Evolutionary conservation across 805 yeast species (phyloP), one percentile per base, ranked within the genome.

Genomic region (Lachancea mirantina): DNA sequence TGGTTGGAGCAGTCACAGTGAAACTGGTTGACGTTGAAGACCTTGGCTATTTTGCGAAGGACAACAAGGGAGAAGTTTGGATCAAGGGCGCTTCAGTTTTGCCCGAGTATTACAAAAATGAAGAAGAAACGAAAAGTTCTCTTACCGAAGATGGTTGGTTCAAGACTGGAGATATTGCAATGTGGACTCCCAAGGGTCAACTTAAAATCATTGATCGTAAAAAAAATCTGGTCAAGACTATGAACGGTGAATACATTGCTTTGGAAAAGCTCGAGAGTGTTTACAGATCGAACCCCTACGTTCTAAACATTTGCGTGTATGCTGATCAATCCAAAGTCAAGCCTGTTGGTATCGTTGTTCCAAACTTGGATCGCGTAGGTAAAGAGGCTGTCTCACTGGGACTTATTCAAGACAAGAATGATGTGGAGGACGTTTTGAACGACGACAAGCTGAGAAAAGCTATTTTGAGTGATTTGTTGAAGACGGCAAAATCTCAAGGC

Each of bases 241-340:
- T 74, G 51, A 89, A 92, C 58, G 98, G 98, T 64, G 98, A 92
- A 67, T 92, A 92, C 62, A 84, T 92, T 59, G 98, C 98, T 4
- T 71, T 92, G 51, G 98, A 92, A 64, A 88, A 88, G 63, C 67
- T 92, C 45, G 98, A 92, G 65, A 72, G 95, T 8, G 69, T 83
- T 30, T 92, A 92, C 68, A 76, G 96, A 63, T 80, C 96, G 19
- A 81, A 81, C 60, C 63, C 74, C 26, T 67, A 69, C 43, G 92
- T 89, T 22, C 62, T 67, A 34, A 89, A 92, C 65, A 67, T 89
- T 42, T 88, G 96, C 64, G 88, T 87, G 42, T 89, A 88, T 57
- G 97, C 97, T 30, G 96, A 92, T 61, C 76, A 74, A 49, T 65
- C 66, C 43, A 82, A 82, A 59, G 89, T 84, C 41, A 89, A 85